A percentile compares a stretch with the other conserved stretches of the same genome.
phyloP scores from a whole-genome alignment of 805 yeast species.

The Suhomyces pyralidae region DNA sequence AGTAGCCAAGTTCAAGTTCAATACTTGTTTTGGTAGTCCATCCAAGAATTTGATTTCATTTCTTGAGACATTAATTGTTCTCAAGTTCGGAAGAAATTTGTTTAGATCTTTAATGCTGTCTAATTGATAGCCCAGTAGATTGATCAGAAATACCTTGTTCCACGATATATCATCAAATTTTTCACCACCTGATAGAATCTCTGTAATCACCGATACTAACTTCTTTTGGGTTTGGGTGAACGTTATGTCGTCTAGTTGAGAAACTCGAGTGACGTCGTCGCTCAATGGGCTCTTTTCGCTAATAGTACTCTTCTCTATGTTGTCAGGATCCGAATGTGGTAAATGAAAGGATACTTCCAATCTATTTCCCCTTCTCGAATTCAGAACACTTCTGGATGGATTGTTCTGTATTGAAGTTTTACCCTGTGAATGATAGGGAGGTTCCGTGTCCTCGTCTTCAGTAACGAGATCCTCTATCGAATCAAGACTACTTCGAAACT shows the following conservation, averaged over 20 bases:
- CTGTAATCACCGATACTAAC: conserved; percentile 46
- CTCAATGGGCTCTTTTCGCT: conserved; percentile 10
- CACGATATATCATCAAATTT: conserved; percentile 38
- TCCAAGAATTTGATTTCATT: conserved; percentile 42
- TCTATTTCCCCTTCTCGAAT: conserved; percentile 11
- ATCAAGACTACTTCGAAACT: conserved; percentile 29
- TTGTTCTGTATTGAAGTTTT: background rate
- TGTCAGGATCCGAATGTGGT: conserved; percentile 22
- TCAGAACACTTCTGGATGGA: background rate
- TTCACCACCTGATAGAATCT: conserved; percentile 31
- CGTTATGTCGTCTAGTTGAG: conserved; percentile 43
- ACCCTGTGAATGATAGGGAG: background rate
- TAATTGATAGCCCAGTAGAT: conserved; percentile 30
- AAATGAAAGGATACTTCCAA: conserved; percentile 42
- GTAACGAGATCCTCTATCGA: conserved; percentile 37
- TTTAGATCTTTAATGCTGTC: conserved; percentile 44
- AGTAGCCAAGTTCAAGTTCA: conserved; percentile 35
- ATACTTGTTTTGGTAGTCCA: conserved; percentile 43
- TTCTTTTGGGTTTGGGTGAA: conserved; percentile 46
- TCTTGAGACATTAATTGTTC: conserved; percentile 37
- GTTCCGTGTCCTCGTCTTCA: conserved; percentile 7
- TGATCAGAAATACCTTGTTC: conserved; percentile 39
- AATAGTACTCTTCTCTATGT: background rate
- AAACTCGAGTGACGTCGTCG: conserved; percentile 40
- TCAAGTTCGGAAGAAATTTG: conserved; percentile 43